A percentile compares a stretch with the other conserved stretches of the same genome.
phyloP scores from a whole-genome alignment of 2,329 filamentous ascomycete genomes.

The Dothistroma septosporum region DNA sequence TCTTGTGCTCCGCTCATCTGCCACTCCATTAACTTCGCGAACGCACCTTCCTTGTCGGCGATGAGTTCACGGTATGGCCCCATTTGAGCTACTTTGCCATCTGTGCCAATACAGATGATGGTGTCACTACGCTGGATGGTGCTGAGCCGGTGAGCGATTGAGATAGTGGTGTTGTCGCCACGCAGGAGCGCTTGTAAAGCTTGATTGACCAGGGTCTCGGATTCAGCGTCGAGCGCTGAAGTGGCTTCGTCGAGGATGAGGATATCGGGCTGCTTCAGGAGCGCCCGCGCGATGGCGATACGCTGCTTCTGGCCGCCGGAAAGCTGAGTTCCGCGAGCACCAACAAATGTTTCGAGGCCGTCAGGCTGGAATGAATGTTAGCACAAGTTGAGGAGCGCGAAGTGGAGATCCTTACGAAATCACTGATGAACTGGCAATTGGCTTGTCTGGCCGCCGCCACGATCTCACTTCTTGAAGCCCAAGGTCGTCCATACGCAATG shows the following conservation, averaged over 20 bases:
- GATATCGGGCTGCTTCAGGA: conserved; percentile 95
- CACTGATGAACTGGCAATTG: conserved; percentile 94
- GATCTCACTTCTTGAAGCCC: conserved; percentile 74
- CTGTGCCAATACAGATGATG: conserved; percentile 83
- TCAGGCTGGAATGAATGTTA: conserved; percentile 57
- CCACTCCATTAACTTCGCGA: conserved; percentile 97
- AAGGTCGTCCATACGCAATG: conserved; percentile 83
- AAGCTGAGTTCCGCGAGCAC: conserved; percentile 84
- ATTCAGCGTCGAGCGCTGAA: conserved; percentile 91
- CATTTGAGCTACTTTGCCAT: conserved; percentile 86
- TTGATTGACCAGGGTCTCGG: conserved; percentile 91
- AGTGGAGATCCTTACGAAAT: conserved; percentile 61
- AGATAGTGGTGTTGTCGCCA: conserved; percentile 92
- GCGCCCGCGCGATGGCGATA: conserved; percentile 90
- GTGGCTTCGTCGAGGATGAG: conserved; percentile 94
- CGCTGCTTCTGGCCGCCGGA: conserved; percentile 97
- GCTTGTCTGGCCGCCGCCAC: conserved; percentile 82
- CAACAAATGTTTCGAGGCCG: conserved; percentile 89
- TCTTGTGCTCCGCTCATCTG: conserved; percentile 82
- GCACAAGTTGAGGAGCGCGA: conserved; percentile 15
- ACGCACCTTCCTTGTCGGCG: conserved; percentile 70
- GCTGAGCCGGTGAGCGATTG: conserved; percentile 89
- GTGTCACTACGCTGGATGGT: conserved; percentile 95
- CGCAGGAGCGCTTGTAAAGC: conserved; percentile 75
- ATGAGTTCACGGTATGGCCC: conserved; percentile 78